Conservation (phyloP, 2,329 filamentous ascomycete genomes). For the Trichoderma sp. region DNA sequence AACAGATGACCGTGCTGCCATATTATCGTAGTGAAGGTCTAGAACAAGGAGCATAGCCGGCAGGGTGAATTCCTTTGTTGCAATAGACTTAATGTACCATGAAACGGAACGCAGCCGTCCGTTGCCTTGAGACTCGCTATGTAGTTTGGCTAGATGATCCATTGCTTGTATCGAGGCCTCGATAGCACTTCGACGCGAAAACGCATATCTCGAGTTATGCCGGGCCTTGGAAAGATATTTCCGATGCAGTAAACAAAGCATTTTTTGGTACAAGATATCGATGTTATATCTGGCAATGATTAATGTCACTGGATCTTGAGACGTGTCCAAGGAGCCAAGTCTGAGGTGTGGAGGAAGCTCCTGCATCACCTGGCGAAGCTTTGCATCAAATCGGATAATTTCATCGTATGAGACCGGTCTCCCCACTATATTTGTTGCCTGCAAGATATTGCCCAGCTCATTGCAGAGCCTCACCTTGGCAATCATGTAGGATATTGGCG, state of each 20-base stretch:
- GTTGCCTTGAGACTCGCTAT: conserved; percentile 72
- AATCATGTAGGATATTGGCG: conserved; percentile 79
- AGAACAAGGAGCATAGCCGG: conserved; percentile 83
- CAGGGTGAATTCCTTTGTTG: conserved; percentile 82
- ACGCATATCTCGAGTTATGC: conserved; percentile 78
- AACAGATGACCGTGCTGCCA: conserved; percentile 47
- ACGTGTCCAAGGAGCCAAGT: conserved; percentile 74
- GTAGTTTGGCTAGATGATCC: conserved; percentile 73
- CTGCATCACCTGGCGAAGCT: conserved; percentile 63
- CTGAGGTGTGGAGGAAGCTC: conserved; percentile 80
- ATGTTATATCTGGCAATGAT: conserved; percentile 85
- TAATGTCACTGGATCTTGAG: conserved; percentile 78
- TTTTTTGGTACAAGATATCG: conserved; percentile 85
- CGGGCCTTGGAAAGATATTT: conserved; percentile 81
- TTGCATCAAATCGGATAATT: conserved; percentile 63
- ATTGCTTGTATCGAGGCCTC: conserved; percentile 85
- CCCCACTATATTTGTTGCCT: conserved; percentile 62
- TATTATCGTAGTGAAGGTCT: conserved; percentile 74
- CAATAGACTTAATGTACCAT: conserved; percentile 79
- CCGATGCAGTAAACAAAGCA: conserved; percentile 84
- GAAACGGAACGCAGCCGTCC: conserved; percentile 74
- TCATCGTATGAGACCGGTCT: conserved; percentile 65
- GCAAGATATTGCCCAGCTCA: conserved; percentile 72
- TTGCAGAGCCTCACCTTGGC: conserved; percentile 69
- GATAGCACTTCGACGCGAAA: conserved; percentile 81